phyloP scores from a whole-genome alignment of 176 grass and related monocot species.

The Aegilops tauschii region DNA sequence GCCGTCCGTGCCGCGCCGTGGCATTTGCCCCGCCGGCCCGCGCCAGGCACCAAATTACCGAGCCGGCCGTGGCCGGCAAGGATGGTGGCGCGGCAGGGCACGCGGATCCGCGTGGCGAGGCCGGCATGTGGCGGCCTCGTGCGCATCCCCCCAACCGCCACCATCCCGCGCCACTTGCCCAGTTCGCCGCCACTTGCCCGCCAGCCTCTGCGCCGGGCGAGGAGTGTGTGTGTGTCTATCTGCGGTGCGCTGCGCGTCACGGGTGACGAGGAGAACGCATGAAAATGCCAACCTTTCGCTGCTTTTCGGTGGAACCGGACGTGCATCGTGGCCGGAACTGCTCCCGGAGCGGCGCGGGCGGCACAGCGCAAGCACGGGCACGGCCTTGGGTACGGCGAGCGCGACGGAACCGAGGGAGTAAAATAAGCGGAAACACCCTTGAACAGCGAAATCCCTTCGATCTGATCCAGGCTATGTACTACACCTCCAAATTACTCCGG shows the following conservation, averaged over 20 bases:
- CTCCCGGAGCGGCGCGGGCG: conserved; percentile 7
- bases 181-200: neutral
- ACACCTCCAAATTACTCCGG: conserved; percentile 38
- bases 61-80: conserved; percentile 20
- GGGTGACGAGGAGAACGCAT: conserved; percentile 17
- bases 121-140: conserved; percentile 28
- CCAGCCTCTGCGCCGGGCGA: neutral
- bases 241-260: neutral
- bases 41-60: neutral
- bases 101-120: neutral
- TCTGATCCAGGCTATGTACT: conserved; percentile 48
- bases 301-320: conserved; percentile 1
- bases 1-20: neutral
- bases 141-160: conserved; percentile 5
- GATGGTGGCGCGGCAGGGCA: neutral
- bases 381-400: conserved; percentile 5
- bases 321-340: conserved; percentile 1
- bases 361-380: no score
- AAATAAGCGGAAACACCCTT: neutral
- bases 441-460: conserved; percentile 19
- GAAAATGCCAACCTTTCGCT: conserved; percentile 35
- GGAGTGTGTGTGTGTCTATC: neutral
- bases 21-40: neutral
- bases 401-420: neutral
- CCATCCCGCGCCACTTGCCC: conserved; percentile 19